A percentile compares a stretch with the other conserved stretches of the same genome.
These are phyloP conservation scores for Aquanectria penicillioides DNA, from an alignment of 2,329 filamentous ascomycete genomes.

Conservation along the genomic window DNA sequence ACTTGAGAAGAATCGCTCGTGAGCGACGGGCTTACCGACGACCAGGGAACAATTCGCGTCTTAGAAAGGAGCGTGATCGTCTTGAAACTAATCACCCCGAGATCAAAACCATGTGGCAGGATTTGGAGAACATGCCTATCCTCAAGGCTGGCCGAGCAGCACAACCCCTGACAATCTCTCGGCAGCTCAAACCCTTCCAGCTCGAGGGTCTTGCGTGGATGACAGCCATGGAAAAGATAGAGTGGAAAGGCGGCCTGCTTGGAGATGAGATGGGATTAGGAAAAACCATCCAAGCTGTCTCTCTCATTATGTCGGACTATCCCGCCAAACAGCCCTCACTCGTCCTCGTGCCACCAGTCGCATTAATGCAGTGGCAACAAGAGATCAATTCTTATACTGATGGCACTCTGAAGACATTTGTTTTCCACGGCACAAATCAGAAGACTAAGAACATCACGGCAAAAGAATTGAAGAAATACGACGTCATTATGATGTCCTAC, in stretches of 20 bases:
- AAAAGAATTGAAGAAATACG: slow-evolving; percentile 81
- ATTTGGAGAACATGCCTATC: slow-evolving; percentile 73
- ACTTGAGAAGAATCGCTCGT: slow-evolving; percentile 32
- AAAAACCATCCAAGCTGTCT: slow-evolving; percentile 98
- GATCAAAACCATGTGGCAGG: slow-evolving; percentile 85
- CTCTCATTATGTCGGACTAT: slow-evolving; percentile 97
- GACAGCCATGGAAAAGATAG: slow-evolving; percentile 84
- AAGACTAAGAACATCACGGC: slow-evolving; percentile 81
- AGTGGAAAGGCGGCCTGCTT: slow-evolving; percentile 89
- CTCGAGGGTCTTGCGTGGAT: slow-evolving; percentile 96
- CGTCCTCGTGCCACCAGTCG: slow-evolving; percentile 91
- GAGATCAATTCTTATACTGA: slow-evolving; percentile 86
- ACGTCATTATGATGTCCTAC: slow-evolving; percentile 98
- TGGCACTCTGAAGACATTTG: slow-evolving; percentile 87
- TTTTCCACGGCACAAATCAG: slow-evolving; percentile 87
- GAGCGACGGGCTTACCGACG: slow-evolving; percentile 49
- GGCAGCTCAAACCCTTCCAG: slow-evolving; percentile 91
- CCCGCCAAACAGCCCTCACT: slow-evolving; percentile 84
- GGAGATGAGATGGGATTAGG: slow-evolving; percentile 99
- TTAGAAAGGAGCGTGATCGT: slow-evolving; percentile 66
- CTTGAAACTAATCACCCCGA: slow-evolving; percentile 82
- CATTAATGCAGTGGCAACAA: slow-evolving; percentile 92
- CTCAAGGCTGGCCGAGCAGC: slow-evolving; percentile 63
- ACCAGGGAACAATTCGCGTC: slow-evolving; percentile 38
- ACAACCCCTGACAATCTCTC: slow-evolving; percentile 77